A percentile compares a stretch with the other conserved stretches of the same genome.
These are phyloP conservation scores for Penicillium sp. DNA, from an alignment of 2,329 filamentous ascomycete genomes.

Conservation along the genomic window DNA sequence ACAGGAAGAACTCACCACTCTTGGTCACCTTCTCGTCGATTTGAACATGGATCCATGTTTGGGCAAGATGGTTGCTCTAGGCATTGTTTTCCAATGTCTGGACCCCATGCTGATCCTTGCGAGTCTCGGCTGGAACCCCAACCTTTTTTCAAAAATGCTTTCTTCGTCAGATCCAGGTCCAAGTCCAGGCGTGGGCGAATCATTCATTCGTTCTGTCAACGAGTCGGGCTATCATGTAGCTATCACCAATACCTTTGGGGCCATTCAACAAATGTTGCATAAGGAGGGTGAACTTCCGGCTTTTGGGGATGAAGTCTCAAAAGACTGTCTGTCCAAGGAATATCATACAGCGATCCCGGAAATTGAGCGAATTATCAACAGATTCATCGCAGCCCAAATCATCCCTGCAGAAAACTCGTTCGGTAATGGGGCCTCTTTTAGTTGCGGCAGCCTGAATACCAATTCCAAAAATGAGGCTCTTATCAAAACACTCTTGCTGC, in stretches of 20 bases:
- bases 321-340: background rate
- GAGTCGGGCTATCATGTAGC: conserved; percentile 49
- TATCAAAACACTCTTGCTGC: conserved; percentile 49
- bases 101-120: conserved; percentile 52
- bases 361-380: background rate
- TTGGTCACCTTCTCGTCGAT: conserved; percentile 47
- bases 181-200: background rate
- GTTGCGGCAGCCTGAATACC: conserved; percentile 42
- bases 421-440: conserved; percentile 21
- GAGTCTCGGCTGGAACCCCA: conserved; percentile 33
- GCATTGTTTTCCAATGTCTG: conserved; percentile 53
- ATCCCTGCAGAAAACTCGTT: background rate
- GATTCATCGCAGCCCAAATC: background rate
- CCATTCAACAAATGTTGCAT: background rate
- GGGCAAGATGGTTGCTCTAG: conserved; percentile 53
- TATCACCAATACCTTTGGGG: conserved; percentile 44
- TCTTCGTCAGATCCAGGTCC: background rate
- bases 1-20: conserved; percentile 46
- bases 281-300: background rate
- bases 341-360: background rate
- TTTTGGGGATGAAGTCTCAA: background rate
- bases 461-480: conserved; percentile 47
- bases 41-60: conserved; percentile 47
- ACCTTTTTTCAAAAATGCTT: conserved; percentile 24
- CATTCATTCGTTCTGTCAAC: conserved; percentile 8